These are phyloP conservation scores for Knoxdaviesia capensis DNA, from an alignment of 2,329 filamentous ascomycete genomes.

Conservation along the genomic window DNA sequence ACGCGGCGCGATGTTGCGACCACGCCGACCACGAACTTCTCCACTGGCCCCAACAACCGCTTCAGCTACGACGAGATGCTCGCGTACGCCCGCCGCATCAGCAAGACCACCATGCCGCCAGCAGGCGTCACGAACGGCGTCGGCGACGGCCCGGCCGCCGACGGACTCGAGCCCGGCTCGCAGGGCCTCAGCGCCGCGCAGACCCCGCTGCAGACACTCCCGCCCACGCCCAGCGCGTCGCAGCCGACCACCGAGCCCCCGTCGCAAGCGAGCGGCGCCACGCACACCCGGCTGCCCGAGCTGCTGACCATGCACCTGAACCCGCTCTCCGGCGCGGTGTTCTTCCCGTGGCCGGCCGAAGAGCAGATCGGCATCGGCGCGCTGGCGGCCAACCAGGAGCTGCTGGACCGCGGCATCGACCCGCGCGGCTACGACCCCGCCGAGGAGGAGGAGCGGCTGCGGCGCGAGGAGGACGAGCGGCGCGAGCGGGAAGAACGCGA, in stretches of 20 bases:
- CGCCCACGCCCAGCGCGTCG: slow-evolving; percentile 7
- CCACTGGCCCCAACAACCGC: slow-evolving; percentile 26
- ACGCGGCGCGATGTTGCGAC: slow-evolving; percentile 54
- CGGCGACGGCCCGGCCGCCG: slow-evolving; percentile 13
- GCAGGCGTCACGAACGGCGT: slow-evolving; percentile 24
- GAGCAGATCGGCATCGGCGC: slow-evolving; percentile 49
- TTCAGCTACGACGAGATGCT: slow-evolving; percentile 58
- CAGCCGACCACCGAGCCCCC: slow-evolving; percentile 8
- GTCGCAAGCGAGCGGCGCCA: slow-evolving; percentile 13
- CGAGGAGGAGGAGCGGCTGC: slow-evolving; percentile 29
- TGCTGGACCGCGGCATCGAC: slow-evolving; percentile 41
- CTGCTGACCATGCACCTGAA: slow-evolving; percentile 30
- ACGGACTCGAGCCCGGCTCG: slow-evolving; percentile 13
- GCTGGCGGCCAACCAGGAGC: slow-evolving; percentile 40
- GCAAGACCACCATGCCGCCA: slow-evolving; percentile 57
- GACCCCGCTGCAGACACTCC: slow-evolving; percentile 6
- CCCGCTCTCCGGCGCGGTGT: slow-evolving; percentile 34
- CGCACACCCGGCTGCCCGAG: slow-evolving; percentile 24
- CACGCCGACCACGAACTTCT: slow-evolving; percentile 36
- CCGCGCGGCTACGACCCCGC: slow-evolving; percentile 38
- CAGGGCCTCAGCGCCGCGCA: slow-evolving; percentile 6
- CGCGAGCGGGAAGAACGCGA: slow-evolving; percentile 25
- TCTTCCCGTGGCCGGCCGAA: slow-evolving; percentile 59
- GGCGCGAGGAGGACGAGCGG: slow-evolving; percentile 27
- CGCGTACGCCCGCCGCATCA: slow-evolving; percentile 59